These are phyloP conservation scores for Fonsecaea multimorphosa DNA, from an alignment of 2,329 filamentous ascomycete genomes.

Conservation along the genomic window DNA sequence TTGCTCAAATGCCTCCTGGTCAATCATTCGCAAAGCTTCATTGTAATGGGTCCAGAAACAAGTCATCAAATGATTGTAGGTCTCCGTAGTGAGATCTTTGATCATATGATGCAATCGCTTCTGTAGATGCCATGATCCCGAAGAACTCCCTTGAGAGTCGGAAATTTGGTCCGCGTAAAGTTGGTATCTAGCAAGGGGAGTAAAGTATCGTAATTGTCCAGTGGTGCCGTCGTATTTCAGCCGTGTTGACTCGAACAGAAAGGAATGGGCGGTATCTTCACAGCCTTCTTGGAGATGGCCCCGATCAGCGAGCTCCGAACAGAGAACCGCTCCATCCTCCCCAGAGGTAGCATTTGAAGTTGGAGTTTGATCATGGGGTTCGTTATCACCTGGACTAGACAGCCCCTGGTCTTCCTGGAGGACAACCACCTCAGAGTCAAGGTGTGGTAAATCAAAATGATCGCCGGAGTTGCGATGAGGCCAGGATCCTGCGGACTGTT, in stretches of 20 bases:
- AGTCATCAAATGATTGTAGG: background rate
- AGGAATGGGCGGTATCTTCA: background rate
- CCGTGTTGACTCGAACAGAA: background rate
- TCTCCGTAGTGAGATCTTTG: background rate
- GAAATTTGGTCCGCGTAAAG: background rate
- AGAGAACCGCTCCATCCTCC: background rate
- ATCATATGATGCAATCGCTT: conserved; percentile 4
- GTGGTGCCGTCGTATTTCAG: conserved; percentile 4
- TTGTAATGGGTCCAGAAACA: conserved; percentile 4
- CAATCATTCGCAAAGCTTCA: background rate
- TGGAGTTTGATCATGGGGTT: background rate
- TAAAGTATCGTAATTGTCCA: background rate
- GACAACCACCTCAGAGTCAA: background rate
- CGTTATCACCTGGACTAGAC: background rate
- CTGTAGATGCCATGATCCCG: conserved; percentile 2
- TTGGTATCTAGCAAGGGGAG: background rate
- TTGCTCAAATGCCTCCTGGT: background rate
- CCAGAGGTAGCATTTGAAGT: background rate
- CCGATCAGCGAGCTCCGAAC: background rate
- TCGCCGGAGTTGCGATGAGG: background rate
- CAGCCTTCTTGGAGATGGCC: background rate
- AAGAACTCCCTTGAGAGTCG: background rate
- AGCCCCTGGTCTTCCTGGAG: background rate
- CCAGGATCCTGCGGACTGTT: background rate
- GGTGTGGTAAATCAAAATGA: background rate